These are phyloP conservation scores for Mycogone perniciosa DNA, from an alignment of 2,329 filamentous ascomycete species.

Conservation along the genomic window DNA sequence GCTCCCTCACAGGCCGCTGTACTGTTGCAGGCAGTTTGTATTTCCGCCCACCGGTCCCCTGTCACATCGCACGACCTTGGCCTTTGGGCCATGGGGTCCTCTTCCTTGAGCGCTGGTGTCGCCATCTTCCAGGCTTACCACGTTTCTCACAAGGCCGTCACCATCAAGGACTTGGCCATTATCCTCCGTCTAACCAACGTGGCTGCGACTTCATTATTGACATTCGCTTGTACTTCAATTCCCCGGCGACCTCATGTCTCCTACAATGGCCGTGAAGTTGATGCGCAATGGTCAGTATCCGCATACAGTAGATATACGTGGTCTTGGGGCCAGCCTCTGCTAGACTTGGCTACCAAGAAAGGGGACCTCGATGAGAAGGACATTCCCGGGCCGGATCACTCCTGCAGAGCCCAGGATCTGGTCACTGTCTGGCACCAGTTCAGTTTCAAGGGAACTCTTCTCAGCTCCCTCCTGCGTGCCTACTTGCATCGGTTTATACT, in stretches of 20 bases:
- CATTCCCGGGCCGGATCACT: conserved; percentile 54
- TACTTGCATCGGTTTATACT: conserved; percentile 50
- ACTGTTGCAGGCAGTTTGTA: conserved; percentile 43
- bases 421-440: conserved; percentile 44
- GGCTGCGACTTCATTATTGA: conserved; percentile 36
- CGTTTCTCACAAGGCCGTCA: conserved; percentile 25
- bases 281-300: conserved; percentile 55
- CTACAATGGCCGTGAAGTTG: conserved; percentile 52
- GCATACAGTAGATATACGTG: conserved; percentile 59
- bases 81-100: conserved; percentile 44
- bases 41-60: conserved; percentile 44
- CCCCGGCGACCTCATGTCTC: conserved; percentile 64
- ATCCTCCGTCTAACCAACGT: conserved; percentile 42
- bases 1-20: conserved; percentile 38
- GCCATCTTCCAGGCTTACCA: conserved; percentile 40
- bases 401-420: conserved; percentile 44
- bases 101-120: conserved; percentile 36
- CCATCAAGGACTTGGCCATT: conserved; percentile 35
- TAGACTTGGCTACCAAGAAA: conserved; percentile 50
- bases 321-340: conserved; percentile 53
- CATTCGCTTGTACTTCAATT: conserved; percentile 46
- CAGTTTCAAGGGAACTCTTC: conserved; percentile 46
- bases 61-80: conserved; percentile 49
- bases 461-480: conserved; percentile 52
- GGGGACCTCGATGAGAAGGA: conserved; percentile 56